These are phyloP conservation scores for Pterocarpus macrocarpus DNA, from an alignment of 306 rosid species.

Conservation along the genomic window DNA sequence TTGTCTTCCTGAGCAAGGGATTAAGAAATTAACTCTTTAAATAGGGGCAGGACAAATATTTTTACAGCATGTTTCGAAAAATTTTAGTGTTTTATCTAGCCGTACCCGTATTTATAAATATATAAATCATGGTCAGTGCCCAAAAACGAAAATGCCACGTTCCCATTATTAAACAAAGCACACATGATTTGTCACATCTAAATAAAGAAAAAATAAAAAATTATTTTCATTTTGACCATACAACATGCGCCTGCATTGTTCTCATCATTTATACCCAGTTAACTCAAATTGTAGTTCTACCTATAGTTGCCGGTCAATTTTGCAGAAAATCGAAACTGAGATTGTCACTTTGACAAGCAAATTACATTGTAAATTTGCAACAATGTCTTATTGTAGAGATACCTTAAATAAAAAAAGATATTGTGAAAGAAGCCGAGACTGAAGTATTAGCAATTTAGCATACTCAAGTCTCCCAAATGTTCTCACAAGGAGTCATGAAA, in stretches of 20 bases:
- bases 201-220: neutral
- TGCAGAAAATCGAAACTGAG: too few species aligned
- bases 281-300: neutral
- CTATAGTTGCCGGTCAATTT: too few species aligned
- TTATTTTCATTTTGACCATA: neutral
- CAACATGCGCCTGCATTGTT: neutral
- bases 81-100: neutral
- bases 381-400: too few species aligned
- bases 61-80: neutral
- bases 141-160: neutral
- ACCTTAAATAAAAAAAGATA: too few species aligned
- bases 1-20: neutral
- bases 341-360: neutral
- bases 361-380: neutral
- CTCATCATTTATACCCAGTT: neutral
- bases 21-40: slow-evolving; percentile 1
- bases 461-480: neutral
- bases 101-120: neutral
- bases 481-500: neutral
- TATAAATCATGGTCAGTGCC: neutral
- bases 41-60: neutral
- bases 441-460: neutral
- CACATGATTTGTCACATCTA: neutral
- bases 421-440: neutral
- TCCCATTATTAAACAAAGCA: neutral